Base-by-base conservation (phyloP, 768 basidiomycete genomes). In the Boletus rubroflammeus region DNA sequence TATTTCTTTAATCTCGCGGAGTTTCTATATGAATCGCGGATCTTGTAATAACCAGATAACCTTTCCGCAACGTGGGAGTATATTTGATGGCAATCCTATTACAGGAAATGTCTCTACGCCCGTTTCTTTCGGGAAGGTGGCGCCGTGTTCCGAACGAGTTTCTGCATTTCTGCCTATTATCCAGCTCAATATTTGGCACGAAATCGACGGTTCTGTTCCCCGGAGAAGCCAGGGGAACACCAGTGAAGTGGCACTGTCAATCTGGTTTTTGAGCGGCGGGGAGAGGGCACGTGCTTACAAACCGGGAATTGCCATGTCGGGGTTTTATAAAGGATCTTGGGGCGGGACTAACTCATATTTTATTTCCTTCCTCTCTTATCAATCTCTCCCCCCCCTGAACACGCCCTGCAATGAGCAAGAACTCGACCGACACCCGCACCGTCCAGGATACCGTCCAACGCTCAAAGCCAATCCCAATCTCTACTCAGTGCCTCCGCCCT, bases 381-480 rank as follows among this genome's bases (percentile, higher is more conserved):
- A 31, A 39, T 42, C 6, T 8, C 39, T 52, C 55, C 47, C 28
- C 54, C 54, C 25, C 52, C 51, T 55, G 44, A 35, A 21, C 52
- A 45, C 34, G 3, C 42, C 7, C 14, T 41, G 21, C 53, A 28
- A 70, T 72, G 69, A 52, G 43, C 28, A 34, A 39, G 36, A 51
- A 56, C 53, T 6, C 41, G 36, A 43, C 17, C 26, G 25, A 39
- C 31, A 29, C 26, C 15, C 41, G 51, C 45, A 53, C 23, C 39
- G 41, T 45, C 44, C 55, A 71, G 46, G 69, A 69, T 59, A 65
- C 59, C 60, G 55, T 69, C n/a, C 78, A 76, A 36, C 86, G 74
- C 68, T 82, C 86, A 21, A 77, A 79, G 41, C 88, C 88, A 47
- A 90, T 90, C 64, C 77, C 84, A 51, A 83, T 86, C 63, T 67